phyloP scores from a whole-genome alignment of 441 rosid species.

The Cnidoscolus chayamansa region DNA sequence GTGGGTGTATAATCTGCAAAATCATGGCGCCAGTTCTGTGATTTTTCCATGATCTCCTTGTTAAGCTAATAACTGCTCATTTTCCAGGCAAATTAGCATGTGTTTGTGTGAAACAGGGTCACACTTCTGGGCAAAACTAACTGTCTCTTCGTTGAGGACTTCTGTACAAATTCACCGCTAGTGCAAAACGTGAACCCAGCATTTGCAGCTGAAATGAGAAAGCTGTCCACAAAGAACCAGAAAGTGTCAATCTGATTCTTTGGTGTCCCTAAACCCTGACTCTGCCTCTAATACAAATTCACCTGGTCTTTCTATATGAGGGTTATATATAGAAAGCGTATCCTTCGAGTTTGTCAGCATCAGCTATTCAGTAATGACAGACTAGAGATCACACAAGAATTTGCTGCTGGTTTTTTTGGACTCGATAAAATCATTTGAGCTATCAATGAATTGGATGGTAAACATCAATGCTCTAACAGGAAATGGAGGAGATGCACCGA shows the following conservation, averaged over 20 bases:
- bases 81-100: neutral
- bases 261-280: slow-evolving; percentile 55
- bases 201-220: slow-evolving; percentile 39
- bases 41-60: neutral
- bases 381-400: slow-evolving; percentile 44
- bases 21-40: neutral
- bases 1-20: neutral
- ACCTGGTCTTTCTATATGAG: slow-evolving; percentile 51
- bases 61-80: neutral
- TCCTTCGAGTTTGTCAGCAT: slow-evolving; percentile 70
- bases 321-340: slow-evolving; percentile 36
- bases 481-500: slow-evolving; percentile 49
- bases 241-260: slow-evolving; percentile 48
- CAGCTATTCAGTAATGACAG: slow-evolving; percentile 45
- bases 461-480: slow-evolving; percentile 59
- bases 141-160: slow-evolving; percentile 49
- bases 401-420: slow-evolving; percentile 50
- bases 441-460: slow-evolving; percentile 71
- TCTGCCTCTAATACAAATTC: slow-evolving; percentile 48
- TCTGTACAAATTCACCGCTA: slow-evolving; percentile 73
- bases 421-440: slow-evolving; percentile 52
- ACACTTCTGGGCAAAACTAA: slow-evolving; percentile 63
- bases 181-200: slow-evolving; percentile 46
- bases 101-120: slow-evolving; percentile 42
- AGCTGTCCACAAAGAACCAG: slow-evolving; percentile 45